These are phyloP conservation scores for Zasmidium angulare DNA, from an alignment of 2,329 filamentous ascomycete species.

Conservation along the genomic window DNA sequence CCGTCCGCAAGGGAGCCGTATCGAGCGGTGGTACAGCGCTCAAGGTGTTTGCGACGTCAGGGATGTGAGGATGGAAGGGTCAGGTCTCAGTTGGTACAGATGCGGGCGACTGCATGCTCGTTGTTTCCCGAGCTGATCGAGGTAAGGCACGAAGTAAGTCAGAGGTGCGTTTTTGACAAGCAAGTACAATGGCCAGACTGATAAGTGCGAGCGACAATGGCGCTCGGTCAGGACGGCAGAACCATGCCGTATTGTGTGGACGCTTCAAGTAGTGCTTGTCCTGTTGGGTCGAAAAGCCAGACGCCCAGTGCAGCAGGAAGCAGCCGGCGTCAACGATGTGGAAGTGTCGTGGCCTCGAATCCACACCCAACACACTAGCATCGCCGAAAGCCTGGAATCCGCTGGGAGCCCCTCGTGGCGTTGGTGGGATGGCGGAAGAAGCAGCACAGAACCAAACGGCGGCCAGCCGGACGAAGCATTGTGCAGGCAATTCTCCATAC, in stretches of 20 bases:
- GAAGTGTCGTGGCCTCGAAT: conserved; percentile 4
- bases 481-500: conserved; percentile 18
- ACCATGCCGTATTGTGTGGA: conserved; percentile 11
- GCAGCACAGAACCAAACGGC: conserved; percentile 14
- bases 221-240: conserved; percentile 9
- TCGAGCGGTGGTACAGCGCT: conserved; percentile 4
- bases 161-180: background rate
- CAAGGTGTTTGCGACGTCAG: conserved; percentile 2
- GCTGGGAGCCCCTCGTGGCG: conserved; percentile 21
- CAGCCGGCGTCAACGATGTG: conserved; percentile 10
- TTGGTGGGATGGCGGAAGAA: conserved; percentile 12
- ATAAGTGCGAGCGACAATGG: background rate
- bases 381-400: conserved; percentile 17
- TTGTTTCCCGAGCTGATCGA: background rate
- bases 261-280: background rate
- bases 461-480: conserved; percentile 15
- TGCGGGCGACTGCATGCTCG: conserved; percentile 3
- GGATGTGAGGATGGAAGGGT: conserved; percentile 1
- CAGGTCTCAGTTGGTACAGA: background rate
- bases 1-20: conserved; percentile 4
- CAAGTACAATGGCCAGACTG: too few relatives aligned
- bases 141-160: conserved; percentile 3
- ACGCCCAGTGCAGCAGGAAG: conserved; percentile 1
- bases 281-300: conserved; percentile 6
- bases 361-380: background rate